Evolutionary conservation across 2,329 filamentous ascomycete genomes (phyloP), one percentile per base, ranked within the genome.

Genomic region (Venturia pyrina): DNA sequence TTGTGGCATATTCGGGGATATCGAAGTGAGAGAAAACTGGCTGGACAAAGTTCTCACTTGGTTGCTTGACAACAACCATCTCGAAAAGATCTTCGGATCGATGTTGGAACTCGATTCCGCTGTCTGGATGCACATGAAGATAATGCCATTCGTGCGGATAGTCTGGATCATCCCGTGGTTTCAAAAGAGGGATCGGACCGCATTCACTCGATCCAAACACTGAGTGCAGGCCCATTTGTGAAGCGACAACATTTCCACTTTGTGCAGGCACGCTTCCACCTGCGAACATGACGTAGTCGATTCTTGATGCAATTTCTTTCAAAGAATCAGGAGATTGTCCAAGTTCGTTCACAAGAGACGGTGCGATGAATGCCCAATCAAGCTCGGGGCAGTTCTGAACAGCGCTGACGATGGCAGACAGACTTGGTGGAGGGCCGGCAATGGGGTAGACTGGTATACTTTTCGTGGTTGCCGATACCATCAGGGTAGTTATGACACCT

Each of bases 11-110:
- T 21, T 74, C 70, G 1, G 74, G 73, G 63, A 76, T 75, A 5
- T 70, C 74, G 64, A 61, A 64, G 24, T 59, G 53, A 13, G 17
- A 32, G 68, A 72, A 72, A 43, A 70, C 68, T 15, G 70, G 70
- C 68, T 75, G 71, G 1, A 70, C 32, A 15, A 13, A 69, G 60
- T 59, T 64, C 3, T 48, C 44, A 21, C 76, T 68, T 40, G 71
- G 64, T 6, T 75, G 71, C 15, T 75, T 73, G 64, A 72, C 68
- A 13, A 78, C 70, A 66, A 74, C 74, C 57, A 76, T 72, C 67
- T 79, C 77, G 61, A 74, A 75, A 0, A 73, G 68, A 46, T 69
- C 69, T 28, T 67, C 67, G 37, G 72, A 70, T 61, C 68, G 60
- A 37, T 69, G 65, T 28, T 75, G 62, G 50, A 67, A 66, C 32